Evolutionary conservation across 768 basidiomycete species (phyloP), one percentile per base, ranked within the genome.

Genomic region (Arthromyces matolae): DNA sequence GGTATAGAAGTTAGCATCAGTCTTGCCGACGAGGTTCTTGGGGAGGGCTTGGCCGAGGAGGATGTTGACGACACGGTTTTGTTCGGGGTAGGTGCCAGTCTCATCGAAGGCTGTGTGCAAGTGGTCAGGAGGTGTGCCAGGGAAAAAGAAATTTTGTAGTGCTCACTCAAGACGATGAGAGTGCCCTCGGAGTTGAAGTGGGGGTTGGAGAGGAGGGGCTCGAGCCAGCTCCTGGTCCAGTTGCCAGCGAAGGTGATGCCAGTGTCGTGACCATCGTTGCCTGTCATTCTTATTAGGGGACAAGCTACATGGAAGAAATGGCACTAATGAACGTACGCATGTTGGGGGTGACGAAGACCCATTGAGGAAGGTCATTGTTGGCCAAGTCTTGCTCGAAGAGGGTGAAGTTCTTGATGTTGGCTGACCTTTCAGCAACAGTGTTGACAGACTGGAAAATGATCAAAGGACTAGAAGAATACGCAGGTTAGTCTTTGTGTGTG

Each of bases 321-420:
- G n/a, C 9, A 43, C 25, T 9, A 4, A 53, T 28, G 25, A 18
- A 64, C 62, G 57, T 10, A 47, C 38, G 38, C 54, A 80, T 65
- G 59, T 85, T 84, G 8, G 83, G 83, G 1, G 83, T 83, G 47
- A 85, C 66, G 52, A 79, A 83, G 8, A 69, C 50, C 79, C 81
- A 84, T 44, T 83, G 82, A 14, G 81, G 75, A 33, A 85, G 61
- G 1, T 64, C 66, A 35, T 72, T 62, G 8, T 72, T 71, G 14
- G 69, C 71, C n/a, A 82, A 63, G 51, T 85, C 84, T 28, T 68
- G 65, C 5, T 76, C 74, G 53, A 84, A 81, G 59, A 84, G 72
- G 47, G 83, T 83, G 58, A 82, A 84, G 60, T 80, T 83, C 27
- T 82, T 71, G 36, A 76, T 70, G 18, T 73, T 71, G 9, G 56